Conservation (phyloP, 495 filamentous ascomycete species). For the Aspergillus asperescens region DNA sequence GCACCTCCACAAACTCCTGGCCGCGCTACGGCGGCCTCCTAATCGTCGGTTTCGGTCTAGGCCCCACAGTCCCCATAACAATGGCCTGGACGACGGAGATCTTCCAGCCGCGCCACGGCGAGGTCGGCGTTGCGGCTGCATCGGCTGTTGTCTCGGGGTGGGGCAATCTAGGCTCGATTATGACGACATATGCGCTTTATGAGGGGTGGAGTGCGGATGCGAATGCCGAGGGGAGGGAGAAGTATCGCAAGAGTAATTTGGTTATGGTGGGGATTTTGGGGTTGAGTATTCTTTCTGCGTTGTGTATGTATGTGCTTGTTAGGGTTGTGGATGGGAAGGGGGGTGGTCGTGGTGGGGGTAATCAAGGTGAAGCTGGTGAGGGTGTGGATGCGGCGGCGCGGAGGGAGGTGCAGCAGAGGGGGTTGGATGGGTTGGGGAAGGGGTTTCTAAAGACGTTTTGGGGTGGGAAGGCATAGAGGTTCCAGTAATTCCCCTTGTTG, state of each 20-base stretch:
- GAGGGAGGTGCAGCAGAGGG: conserved; percentile 62
- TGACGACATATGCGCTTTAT: conserved; percentile 86
- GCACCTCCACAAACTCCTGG: conserved; percentile 62
- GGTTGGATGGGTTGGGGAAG: conserved; percentile 51
- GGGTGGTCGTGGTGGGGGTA: conserved; percentile 31
- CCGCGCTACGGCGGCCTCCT: conserved; percentile 83
- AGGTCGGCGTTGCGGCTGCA: conserved; percentile 88
- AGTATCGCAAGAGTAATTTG: conserved; percentile 78
- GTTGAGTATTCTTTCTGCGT: conserved; percentile 65
- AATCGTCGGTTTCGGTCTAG: conserved; percentile 85
- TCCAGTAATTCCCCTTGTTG: too few species aligned
- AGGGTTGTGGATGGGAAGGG: conserved; percentile 54
- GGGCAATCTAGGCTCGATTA: conserved; percentile 77
- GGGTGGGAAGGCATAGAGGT: too few species aligned
- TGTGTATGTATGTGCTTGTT: conserved; percentile 62
- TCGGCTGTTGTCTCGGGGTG: conserved; percentile 79
- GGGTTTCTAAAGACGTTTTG: background rate
- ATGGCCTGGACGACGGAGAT: conserved; percentile 93
- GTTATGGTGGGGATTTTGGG: conserved; percentile 83
- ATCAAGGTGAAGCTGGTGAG: too few species aligned
- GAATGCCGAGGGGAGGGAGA: conserved; percentile 53
- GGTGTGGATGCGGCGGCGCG: conserved; percentile 64
- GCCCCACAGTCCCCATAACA: conserved; percentile 84
- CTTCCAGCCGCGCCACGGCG: conserved; percentile 83
- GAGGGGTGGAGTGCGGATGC: conserved; percentile 76